Conservation (phyloP, 352 stramenopile genomes). For the Globisporangium cystogenes region DNA sequence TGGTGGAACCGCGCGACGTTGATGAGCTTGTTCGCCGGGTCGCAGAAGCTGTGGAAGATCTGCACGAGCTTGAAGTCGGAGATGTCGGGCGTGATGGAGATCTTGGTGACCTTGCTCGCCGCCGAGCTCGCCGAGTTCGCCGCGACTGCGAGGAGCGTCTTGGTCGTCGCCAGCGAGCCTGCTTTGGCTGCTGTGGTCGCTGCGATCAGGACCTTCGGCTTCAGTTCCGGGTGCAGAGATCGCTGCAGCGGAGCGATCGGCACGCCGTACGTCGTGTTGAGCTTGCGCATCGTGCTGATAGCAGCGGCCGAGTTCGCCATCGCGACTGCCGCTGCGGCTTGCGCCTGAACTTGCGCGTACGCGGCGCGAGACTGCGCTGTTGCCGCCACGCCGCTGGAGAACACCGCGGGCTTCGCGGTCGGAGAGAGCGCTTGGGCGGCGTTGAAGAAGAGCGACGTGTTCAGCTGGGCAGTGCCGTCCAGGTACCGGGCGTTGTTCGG, state of each 20-base stretch:
- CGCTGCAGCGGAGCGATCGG: slow-evolving; percentile 44
- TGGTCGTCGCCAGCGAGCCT: slow-evolving; percentile 6
- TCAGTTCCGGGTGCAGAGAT: slow-evolving; percentile 27
- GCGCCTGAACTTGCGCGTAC: slow-evolving; percentile 19
- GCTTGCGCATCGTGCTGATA: slow-evolving; percentile 49
- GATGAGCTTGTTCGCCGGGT: slow-evolving; percentile 49
- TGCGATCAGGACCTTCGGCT: slow-evolving; percentile 28
- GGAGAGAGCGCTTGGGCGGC: slow-evolving; percentile 33
- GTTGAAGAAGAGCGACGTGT: slow-evolving; percentile 30
- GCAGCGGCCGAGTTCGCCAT: slow-evolving; percentile 53
- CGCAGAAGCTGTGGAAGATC: slow-evolving; percentile 80
- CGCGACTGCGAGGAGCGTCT: slow-evolving; percentile 3
- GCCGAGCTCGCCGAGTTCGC: neutral
- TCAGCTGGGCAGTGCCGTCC: slow-evolving; percentile 20
- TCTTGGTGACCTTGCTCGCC: slow-evolving; percentile 34
- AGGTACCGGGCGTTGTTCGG: slow-evolving; percentile 20
- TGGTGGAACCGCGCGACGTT: slow-evolving; percentile 52
- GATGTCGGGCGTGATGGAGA: slow-evolving; percentile 71
- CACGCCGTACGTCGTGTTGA: slow-evolving; percentile 45
- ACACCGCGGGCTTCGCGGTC: slow-evolving; percentile 23
- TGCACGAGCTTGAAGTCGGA: slow-evolving; percentile 84
- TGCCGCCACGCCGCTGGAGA: slow-evolving; percentile 4
- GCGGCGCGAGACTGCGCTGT: slow-evolving; percentile 6
- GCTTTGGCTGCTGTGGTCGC: slow-evolving; percentile 12
- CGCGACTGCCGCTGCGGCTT: slow-evolving; percentile 31